Base-by-base conservation (phyloP, 805 yeast species). In the Huiozyma naganishii region DNA sequence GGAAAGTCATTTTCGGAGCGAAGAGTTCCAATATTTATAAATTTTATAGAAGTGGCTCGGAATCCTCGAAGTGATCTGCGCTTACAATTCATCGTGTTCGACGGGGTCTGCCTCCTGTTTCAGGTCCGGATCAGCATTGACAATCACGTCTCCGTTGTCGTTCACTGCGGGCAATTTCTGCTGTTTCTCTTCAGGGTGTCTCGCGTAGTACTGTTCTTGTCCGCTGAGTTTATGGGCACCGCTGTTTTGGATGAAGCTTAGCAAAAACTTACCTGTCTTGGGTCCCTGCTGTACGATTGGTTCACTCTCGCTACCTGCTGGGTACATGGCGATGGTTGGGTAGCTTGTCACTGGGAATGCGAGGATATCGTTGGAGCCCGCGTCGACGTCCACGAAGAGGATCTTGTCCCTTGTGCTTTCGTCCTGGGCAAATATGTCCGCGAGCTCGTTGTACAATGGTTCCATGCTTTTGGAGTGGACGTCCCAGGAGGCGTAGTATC, bases 401-500 rank as follows among this genome's bases (percentile, higher is more conserved):
- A 90, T 83, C 61, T 79, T 72, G 43, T 68, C 68, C 43, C 66
- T 62, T 41, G 71, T 70, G 39, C 64, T 69, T 23, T 66, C 58
- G 58, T 79, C 77, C 41, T 72, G 64, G 47, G 69, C 70, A 66
- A 73, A 84, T 43, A 82, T 55, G 41, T 70, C 79, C 42, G 90
- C 97, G 52, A 92, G 76, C 61, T 89, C 92, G 62, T 85, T 94
- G 72, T 79, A 90, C 46, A 71, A 73, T 59, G 96, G 95, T 42
- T 90, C 90, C 63, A 88, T 73, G 67, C 76, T 84, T 73, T 86
- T 87, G 73, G 96, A 87, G 73, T 88, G 95, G 39, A 95, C 94
- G 72, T 95, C 88, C 96, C 96, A 89, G 68, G 95, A 94, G 40
- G 97, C 97, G 61, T 85, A 89, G 69, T 89, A 90, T 70, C 86